Evolutionary conservation across 2,329 filamentous ascomycete species (phyloP), one percentile per base, ranked within the genome.

Genomic region (Fusarium multiceps): DNA sequence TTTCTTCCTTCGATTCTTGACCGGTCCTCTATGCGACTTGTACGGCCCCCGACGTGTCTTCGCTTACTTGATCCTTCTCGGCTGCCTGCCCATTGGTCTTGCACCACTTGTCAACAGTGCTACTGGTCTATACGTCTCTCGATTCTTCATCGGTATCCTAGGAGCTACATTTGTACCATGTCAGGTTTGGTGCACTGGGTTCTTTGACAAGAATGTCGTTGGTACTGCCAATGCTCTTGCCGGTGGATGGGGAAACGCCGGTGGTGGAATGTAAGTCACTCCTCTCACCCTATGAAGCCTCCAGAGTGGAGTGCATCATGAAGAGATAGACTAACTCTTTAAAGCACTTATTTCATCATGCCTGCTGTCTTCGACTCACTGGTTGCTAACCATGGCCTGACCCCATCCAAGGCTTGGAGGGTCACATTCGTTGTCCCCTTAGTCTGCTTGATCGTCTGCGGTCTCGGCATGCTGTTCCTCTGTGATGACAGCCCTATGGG

Each of bases 161-260:
- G 92, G 92, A 42, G 91, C 90, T 4, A 88, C 89, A 2, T 95
- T 95, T 74, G 92, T 95, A 1, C 92, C 92, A 14, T 97, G 93
- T 78, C 93, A 97, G 78, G 94, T 97, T 9, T 97, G 94, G 93
- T 93, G 91, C 12, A 97, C 93, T 0, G 93, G 91, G 0, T 97
- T 97, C 84, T 97, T 93, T 78, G 94, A 98, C 82, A 96, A 94
- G 83, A 96, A 94, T 74, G 86, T 97, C 27, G 92, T 97, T 20
- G 94, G 94, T 49, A 94, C 93, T 8, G 93, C 93, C 66, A 98
- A 97, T 77, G 92, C 93, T 4, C 81, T 97, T 20, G 91, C 93
- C 2, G 94, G 90, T 43, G 94, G 94, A 16, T 91, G 92, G 82
- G 94, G 94, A 54, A 97, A 97, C 74, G 88, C 93, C 27, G 94